Percentiles rank a stretch among this genome's conserved stretches.
Evolutionary conservation across 2,329 filamentous ascomycete species (phyloP).

Genomic region (Chaetomium sp.): DNA sequence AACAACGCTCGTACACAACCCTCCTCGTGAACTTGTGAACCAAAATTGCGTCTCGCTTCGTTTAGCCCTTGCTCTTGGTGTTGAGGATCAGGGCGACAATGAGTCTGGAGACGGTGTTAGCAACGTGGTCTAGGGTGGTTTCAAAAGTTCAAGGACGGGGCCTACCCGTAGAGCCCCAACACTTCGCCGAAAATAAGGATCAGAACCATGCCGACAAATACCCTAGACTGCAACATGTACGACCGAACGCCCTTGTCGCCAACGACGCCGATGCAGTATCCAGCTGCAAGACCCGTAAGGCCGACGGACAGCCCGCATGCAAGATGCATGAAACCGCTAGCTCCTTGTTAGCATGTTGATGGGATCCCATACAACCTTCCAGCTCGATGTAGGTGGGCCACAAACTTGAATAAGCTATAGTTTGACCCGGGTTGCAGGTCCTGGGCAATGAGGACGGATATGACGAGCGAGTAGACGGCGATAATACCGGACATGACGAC

Average conservation of each 20-base stretch:
- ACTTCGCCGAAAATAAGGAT: constrained; percentile 99
- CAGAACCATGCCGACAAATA: constrained; percentile 98
- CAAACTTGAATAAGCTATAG: constrained; percentile 77
- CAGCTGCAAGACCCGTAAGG: constrained; percentile 84
- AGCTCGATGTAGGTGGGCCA: constrained; percentile 29
- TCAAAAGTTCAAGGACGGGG: neutral
- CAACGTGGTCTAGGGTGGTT: neutral
- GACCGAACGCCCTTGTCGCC: constrained; percentile 89
- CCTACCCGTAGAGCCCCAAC: constrained; percentile 86
- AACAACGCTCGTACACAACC: constrained; percentile 16
- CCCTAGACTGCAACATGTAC: constrained; percentile 92
- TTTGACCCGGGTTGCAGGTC: constrained; percentile 57
- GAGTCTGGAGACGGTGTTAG: constrained; percentile 48
- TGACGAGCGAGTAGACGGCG: constrained; percentile 94
- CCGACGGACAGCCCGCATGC: constrained; percentile 87
- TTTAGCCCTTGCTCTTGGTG: constrained; percentile 66
- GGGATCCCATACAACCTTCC: neutral
- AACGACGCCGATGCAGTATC: constrained; percentile 93
- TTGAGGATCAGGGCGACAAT: constrained; percentile 93
- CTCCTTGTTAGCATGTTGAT: constrained; percentile 17
- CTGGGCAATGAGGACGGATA: constrained; percentile 90
- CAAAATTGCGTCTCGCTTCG: neutral
- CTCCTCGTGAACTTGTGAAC: neutral
- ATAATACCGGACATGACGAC: constrained; percentile 99
- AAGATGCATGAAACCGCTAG: constrained; percentile 85